Evolutionary conservation across 2,329 filamentous ascomycete species (phyloP).

Genomic region (Aciculosporium take): DNA sequence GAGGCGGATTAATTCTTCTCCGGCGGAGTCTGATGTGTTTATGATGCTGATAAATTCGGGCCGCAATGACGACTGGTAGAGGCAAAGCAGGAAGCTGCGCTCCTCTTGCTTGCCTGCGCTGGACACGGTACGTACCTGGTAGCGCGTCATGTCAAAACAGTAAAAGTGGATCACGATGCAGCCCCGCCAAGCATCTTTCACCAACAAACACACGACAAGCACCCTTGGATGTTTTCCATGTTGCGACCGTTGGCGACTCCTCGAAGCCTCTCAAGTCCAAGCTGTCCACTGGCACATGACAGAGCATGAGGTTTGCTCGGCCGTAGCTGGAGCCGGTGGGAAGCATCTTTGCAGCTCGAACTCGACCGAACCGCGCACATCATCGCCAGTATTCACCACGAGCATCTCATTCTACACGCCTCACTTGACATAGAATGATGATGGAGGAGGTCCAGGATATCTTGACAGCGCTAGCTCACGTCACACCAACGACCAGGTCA

Average conservation of each 20-base stretch:
- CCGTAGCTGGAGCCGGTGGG: background rate
- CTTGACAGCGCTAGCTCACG: slow-evolving; percentile 1
- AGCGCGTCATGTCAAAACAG: no score
- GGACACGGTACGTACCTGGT: no score
- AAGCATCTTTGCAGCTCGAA: background rate
- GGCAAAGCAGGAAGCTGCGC: no score
- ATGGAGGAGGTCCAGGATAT: slow-evolving; percentile 3
- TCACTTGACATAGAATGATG: background rate
- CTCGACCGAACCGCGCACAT: background rate
- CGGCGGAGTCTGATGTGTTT: no score
- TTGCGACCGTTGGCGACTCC: background rate
- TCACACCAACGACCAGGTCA: background rate
- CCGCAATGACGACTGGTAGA: no score
- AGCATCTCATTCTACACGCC: background rate
- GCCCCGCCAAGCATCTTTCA: background rate
- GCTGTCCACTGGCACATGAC: background rate
- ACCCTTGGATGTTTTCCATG: background rate
- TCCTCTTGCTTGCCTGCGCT: no score
- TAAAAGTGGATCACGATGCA: no score
- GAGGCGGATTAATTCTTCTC: no score
- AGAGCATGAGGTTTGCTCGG: slow-evolving; percentile 1
- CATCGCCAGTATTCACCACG: background rate
- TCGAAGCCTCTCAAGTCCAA: no score
- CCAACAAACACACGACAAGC: background rate
- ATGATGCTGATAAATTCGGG: no score